These are phyloP conservation scores for Brasilioporus rufonigricans DNA, from an alignment of 768 basidiomycete genomes.

Conservation along the genomic window DNA sequence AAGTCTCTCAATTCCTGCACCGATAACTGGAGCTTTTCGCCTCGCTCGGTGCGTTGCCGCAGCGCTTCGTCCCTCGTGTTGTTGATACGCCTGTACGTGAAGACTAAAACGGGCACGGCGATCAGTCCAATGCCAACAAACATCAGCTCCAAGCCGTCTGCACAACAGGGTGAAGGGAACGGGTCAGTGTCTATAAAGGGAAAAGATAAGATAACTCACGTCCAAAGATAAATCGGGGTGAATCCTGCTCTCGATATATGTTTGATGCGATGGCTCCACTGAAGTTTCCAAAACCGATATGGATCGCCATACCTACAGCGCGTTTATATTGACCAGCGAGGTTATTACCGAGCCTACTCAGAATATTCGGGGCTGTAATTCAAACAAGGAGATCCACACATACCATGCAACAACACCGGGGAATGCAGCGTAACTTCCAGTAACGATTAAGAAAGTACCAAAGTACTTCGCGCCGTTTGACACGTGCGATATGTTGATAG, in stretches of 20 bases:
- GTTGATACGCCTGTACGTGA: conserved; percentile 58
- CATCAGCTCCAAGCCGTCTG: conserved; percentile 65
- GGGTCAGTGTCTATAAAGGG: not conserved
- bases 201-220: conserved; percentile 40
- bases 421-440: conserved; percentile 54
- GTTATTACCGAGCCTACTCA: conserved; percentile 50
- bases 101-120: conserved; percentile 43
- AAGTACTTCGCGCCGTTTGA: conserved; percentile 62
- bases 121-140: conserved; percentile 66
- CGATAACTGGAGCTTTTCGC: conserved; percentile 18
- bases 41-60: conserved; percentile 11
- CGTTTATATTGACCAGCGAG: conserved; percentile 70
- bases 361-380: not conserved
- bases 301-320: conserved; percentile 62
- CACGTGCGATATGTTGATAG: conserved; percentile 59
- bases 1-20: conserved; percentile 31
- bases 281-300: conserved; percentile 53
- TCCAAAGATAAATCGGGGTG: conserved; percentile 59
- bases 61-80: conserved; percentile 40
- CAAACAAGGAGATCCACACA: conserved; percentile 14
- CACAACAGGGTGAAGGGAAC: not conserved
- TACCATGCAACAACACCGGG: conserved; percentile 66
- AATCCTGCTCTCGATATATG: conserved; percentile 57
- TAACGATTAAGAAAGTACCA: conserved; percentile 66
- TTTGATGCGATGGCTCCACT: conserved; percentile 62